Evolutionary conservation across 1,284 basidiomycete genomes (phyloP).

Genomic region (Bjerkandera adusta): DNA sequence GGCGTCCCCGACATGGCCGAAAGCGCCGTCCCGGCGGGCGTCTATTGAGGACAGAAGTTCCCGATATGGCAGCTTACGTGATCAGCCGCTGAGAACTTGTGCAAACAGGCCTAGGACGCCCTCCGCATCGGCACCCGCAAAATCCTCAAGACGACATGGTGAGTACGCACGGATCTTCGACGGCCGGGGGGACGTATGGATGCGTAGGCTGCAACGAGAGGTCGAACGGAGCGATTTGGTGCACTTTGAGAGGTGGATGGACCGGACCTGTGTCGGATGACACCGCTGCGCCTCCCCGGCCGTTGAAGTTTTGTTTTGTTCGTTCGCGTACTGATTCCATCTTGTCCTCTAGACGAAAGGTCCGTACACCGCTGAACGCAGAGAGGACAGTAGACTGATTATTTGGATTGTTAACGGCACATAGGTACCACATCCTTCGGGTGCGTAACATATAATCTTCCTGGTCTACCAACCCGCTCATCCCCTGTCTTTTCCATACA

Average conservation of each 20-base stretch:
- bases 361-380: slow-evolving; percentile 37
- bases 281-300: slow-evolving; percentile 25
- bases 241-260: slow-evolving; percentile 31
- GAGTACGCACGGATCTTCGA: slow-evolving; percentile 25
- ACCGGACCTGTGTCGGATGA: slow-evolving; percentile 27
- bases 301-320: slow-evolving; percentile 7
- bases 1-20: too few relatives aligned
- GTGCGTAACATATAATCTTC: slow-evolving; percentile 44
- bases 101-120: slow-evolving; percentile 3
- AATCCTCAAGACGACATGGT: slow-evolving; percentile 35
- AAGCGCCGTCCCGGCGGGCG: not conserved
- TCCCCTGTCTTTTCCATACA: slow-evolving; percentile 32
- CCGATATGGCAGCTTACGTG: slow-evolving; percentile 14
- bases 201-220: slow-evolving; percentile 11
- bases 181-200: slow-evolving; percentile 19
- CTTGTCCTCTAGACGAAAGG: slow-evolving; percentile 69
- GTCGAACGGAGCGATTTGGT: slow-evolving; percentile 26
- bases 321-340: slow-evolving; percentile 25
- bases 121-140: slow-evolving; percentile 29
- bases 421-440: slow-evolving; percentile 90
- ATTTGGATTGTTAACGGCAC: slow-evolving; percentile 23
- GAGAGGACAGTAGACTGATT: slow-evolving; percentile 20
- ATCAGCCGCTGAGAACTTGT: slow-evolving; percentile 7
- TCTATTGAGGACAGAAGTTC: not conserved
- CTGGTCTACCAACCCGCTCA: not conserved